Base-by-base conservation (phyloP, 2,329 filamentous ascomycete species). In the Plectosphaerella cucumerina region DNA sequence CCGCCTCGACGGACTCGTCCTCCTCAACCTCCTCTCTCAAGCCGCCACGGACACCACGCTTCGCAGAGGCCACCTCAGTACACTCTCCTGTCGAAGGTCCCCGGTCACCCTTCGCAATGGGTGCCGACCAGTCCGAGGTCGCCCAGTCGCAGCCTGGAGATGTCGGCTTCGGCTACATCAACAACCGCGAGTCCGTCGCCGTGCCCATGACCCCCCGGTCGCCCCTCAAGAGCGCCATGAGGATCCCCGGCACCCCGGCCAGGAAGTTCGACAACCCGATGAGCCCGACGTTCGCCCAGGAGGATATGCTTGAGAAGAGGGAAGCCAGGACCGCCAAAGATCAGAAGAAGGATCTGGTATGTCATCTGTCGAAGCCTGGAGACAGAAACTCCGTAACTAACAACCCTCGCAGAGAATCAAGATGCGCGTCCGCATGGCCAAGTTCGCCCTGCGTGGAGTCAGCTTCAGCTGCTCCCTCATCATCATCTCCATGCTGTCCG, bases 401-500 rank as follows among this genome's bases (percentile, higher is more conserved):
- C 60, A 59, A 49, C 41, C 4, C 6, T 52, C 44, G n/a, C 65
- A 96, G 93, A 95, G 89, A 86, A 83, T 96, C 68, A 97, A 97
- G 75, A 86, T 86, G 34, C 84, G 90, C 59, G 92, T 97, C 33
- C 85, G 94, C 44, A 79, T 97, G 70, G 94, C 93, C 60, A 99
- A 99, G 76, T 86, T 97, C 61, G 83, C 96, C 56, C 85, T 99
- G n/a, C 87, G 94, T 58, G 87, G 90, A 51, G 89, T 97, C 72
- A 97, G 93, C 78, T 97, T 99, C 70, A 91, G 90, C 70, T 99
- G 94, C 77, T 93, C 89, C 68, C 79, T 97, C 54, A 97, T 99
- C 66, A 90, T 99, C 58, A 81, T 99, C 52, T 79, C 91, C 55
- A 93, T 99, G 82, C 76, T 99, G 49, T 85, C 88, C 14, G 82